Conservation (phyloP, 2,329 filamentous ascomycete genomes). For the Teratosphaeria destructans region DNA sequence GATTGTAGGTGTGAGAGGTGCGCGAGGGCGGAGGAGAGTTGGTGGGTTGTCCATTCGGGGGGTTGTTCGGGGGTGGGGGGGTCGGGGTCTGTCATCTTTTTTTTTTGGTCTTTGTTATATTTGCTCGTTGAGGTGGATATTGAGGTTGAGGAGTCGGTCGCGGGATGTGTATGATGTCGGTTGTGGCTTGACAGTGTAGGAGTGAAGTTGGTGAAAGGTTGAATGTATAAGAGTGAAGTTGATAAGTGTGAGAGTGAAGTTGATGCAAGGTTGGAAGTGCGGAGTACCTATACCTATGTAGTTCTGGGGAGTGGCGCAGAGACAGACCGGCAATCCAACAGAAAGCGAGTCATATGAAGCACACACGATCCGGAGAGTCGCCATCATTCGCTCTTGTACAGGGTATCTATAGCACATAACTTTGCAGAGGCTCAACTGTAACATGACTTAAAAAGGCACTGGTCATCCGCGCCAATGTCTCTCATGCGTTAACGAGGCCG, state of each 20-base stretch:
- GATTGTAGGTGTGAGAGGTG: slow-evolving; percentile 34
- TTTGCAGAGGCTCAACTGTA: neutral
- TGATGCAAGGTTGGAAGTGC: neutral
- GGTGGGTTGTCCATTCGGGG: slow-evolving; percentile 9
- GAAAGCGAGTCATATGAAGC: neutral
- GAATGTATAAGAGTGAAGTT: neutral
- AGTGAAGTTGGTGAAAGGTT: neutral
- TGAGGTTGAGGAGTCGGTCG: too few species aligned
- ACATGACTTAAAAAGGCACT: neutral
- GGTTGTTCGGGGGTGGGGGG: neutral
- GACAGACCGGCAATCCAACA: neutral
- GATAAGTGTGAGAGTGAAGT: neutral
- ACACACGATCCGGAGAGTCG: neutral
- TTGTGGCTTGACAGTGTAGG: too few species aligned
- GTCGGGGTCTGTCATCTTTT: neutral
- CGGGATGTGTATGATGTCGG: neutral
- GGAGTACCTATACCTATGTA: neutral
- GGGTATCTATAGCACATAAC: neutral
- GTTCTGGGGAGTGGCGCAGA: neutral
- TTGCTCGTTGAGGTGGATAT: neutral
- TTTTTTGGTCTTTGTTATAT: neutral
- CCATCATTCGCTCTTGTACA: neutral
- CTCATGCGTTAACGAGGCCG: neutral
- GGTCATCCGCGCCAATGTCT: neutral
- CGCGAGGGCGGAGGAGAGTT: slow-evolving; percentile 31